Evolutionary conservation across 2,329 filamentous ascomycete genomes (phyloP).

Genomic region (Xylaria sp.): DNA sequence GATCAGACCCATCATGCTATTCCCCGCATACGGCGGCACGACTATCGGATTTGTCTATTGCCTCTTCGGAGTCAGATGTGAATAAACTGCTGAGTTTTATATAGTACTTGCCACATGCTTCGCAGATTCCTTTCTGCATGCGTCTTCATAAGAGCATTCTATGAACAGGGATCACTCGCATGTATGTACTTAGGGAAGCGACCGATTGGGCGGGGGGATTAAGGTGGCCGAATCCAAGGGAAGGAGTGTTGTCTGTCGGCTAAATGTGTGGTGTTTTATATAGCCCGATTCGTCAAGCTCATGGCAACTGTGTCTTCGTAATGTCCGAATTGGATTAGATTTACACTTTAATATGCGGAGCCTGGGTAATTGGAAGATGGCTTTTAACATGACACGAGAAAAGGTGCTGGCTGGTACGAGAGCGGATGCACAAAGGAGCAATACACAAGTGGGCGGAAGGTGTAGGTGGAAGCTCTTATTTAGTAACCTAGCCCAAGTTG

Average conservation of each 20-base stretch:
- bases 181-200: neutral
- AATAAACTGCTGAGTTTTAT: constrained; percentile 4
- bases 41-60: neutral
- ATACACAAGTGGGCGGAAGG: neutral
- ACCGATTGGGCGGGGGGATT: constrained; percentile 16
- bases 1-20: neutral
- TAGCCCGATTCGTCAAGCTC: constrained; percentile 5
- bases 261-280: constrained; percentile 24
- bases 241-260: constrained; percentile 12
- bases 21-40: constrained; percentile 20
- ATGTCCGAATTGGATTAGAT: neutral
- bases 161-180: constrained; percentile 13
- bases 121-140: neutral
- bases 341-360: constrained; percentile 36
- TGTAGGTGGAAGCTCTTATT: neutral
- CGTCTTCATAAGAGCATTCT: neutral
- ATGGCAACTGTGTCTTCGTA: neutral
- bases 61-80: neutral
- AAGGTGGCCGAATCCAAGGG: neutral
- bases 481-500: neutral
- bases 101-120: neutral
- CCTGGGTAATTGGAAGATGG: constrained; percentile 35
- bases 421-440: neutral
- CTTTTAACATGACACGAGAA: constrained; percentile 7
- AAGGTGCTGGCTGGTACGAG: constrained; percentile 2